Evolutionary conservation across 2,329 filamentous ascomycete genomes (phyloP).

Genomic region (Botryotinia narcissicola): DNA sequence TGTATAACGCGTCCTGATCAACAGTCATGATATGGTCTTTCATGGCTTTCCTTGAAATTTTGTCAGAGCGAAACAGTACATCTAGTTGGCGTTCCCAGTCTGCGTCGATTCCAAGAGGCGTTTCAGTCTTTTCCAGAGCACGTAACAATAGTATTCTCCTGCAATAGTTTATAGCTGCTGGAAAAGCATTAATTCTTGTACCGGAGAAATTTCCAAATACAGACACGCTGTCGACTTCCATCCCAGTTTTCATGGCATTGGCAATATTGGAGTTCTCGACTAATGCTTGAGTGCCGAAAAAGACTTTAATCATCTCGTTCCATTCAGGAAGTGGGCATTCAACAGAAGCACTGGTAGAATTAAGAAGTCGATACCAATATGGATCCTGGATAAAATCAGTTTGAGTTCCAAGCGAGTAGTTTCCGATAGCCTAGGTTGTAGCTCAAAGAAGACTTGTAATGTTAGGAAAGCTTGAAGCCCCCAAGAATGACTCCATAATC

Average conservation of each 20-base stretch:
- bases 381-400: constrained; percentile 43
- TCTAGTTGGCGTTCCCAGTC: constrained; percentile 85
- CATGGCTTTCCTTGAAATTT: constrained; percentile 59
- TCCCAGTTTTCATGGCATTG: constrained; percentile 39
- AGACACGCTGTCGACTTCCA: constrained; percentile 44
- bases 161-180: constrained; percentile 68
- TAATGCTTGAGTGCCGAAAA: constrained; percentile 46
- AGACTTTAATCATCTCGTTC: constrained; percentile 49
- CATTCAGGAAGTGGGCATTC: constrained; percentile 48
- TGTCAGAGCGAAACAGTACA: constrained; percentile 67
- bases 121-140: constrained; percentile 42
- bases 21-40: constrained; percentile 50
- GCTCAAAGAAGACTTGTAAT: not conserved
- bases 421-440: not conserved
- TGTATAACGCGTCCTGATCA: constrained; percentile 42
- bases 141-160: constrained; percentile 59
- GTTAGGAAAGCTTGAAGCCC: not conserved
- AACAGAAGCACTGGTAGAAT: constrained; percentile 47
- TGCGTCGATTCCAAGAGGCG: constrained; percentile 55
- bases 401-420: not conserved
- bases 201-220: constrained; percentile 43
- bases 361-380: constrained; percentile 66
- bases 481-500: not conserved
- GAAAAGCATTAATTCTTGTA: constrained; percentile 54
- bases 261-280: constrained; percentile 36